Percentiles rank a stretch among this genome's conserved stretches.
These are phyloP conservation scores for Hypomyces rosellus DNA, from an alignment of 2,329 filamentous ascomycete genomes.

Conservation along the genomic window DNA sequence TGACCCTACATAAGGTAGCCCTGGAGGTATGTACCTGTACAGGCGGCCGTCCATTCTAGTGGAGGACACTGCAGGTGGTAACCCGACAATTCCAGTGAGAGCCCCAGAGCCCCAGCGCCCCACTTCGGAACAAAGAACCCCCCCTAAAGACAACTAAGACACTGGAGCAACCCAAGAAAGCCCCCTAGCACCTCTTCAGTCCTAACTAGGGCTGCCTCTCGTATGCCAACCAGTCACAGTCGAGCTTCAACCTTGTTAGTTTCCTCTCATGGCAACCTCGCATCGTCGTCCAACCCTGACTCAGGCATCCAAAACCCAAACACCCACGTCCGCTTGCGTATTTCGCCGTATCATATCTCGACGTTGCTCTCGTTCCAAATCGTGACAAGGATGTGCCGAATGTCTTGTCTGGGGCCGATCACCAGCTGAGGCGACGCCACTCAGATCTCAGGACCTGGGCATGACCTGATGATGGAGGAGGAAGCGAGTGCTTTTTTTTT, in stretches of 20 bases:
- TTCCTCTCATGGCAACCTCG: background rate
- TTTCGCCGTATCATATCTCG: slow-evolving; percentile 6
- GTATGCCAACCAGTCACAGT: background rate
- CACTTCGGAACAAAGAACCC: no score
- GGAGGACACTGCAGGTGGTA: no score
- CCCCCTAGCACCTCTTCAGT: background rate
- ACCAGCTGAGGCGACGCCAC: no score
- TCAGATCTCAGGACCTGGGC: no score
- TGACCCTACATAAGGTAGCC: no score
- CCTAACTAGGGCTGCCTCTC: background rate
- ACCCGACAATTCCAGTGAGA: no score
- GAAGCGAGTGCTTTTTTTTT: background rate
- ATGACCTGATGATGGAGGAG: background rate
- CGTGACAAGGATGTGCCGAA: background rate
- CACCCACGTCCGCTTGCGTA: background rate
- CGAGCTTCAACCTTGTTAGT: no score
- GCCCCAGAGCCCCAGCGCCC: no score
- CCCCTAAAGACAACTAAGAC: background rate
- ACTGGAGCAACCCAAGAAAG: background rate
- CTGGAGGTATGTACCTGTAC: no score
- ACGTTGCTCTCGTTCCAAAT: background rate
- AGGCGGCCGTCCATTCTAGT: no score
- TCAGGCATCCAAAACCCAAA: background rate
- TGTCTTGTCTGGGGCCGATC: background rate
- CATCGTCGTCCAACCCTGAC: background rate